These are phyloP conservation scores for Fraxinus cuspidata DNA, from an alignment of 257 asterid species.

Conservation along the genomic window DNA sequence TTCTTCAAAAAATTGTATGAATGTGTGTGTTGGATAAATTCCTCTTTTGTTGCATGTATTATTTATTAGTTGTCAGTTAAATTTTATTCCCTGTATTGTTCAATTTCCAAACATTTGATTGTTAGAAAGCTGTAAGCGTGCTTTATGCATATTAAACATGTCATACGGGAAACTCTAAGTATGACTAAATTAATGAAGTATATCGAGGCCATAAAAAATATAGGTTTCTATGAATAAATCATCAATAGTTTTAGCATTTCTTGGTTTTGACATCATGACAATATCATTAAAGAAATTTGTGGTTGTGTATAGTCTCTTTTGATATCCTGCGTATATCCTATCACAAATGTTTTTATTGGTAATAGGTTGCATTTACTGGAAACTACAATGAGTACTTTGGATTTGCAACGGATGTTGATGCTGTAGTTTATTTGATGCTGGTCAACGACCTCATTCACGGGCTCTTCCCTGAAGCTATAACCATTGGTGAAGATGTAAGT, in stretches of 20 bases:
- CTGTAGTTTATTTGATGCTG: slow-evolving; percentile 94
- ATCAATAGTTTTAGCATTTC: slow-evolving; percentile 18
- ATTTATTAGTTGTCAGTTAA: slow-evolving; percentile 13
- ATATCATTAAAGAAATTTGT: slow-evolving; percentile 19
- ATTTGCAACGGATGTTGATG: slow-evolving; percentile 86
- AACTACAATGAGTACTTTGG: slow-evolving; percentile 92
- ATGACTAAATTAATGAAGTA: neutral
- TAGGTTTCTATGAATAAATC: neutral
- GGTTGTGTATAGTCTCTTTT: slow-evolving; percentile 10
- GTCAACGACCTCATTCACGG: slow-evolving; percentile 93
- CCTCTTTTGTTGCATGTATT: neutral
- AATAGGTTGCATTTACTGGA: slow-evolving; percentile 83
- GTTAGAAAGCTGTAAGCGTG: slow-evolving; percentile 10
- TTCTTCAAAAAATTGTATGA: neutral
- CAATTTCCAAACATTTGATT: slow-evolving; percentile 13
- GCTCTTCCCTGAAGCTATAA: slow-evolving; percentile 83
- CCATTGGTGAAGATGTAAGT: slow-evolving; percentile 95
- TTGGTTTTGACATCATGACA: slow-evolving; percentile 12
- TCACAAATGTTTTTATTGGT: slow-evolving; percentile 35
- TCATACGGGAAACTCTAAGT: neutral
- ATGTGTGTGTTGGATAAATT: neutral
- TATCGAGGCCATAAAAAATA: slow-evolving; percentile 2
- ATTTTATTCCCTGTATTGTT: slow-evolving; percentile 4
- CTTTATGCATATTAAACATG: neutral
- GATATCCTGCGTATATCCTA: slow-evolving; percentile 6